These are phyloP conservation scores for Psidium guajava DNA, from an alignment of 345 rosid genomes.

Conservation along the genomic window DNA sequence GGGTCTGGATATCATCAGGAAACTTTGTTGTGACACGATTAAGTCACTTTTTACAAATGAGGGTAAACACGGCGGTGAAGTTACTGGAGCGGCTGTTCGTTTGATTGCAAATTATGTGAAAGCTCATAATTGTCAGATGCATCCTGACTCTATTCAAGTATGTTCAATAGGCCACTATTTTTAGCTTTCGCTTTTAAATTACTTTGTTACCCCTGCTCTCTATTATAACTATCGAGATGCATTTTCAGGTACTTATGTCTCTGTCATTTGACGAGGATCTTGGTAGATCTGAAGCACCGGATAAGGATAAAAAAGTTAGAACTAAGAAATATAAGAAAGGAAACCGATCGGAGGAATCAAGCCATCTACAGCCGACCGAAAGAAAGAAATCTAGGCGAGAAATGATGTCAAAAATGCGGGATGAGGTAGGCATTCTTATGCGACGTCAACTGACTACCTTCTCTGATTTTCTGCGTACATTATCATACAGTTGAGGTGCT, in stretches of 20 bases:
- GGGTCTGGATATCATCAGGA: constrained; percentile 23
- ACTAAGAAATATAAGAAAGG: constrained; percentile 48
- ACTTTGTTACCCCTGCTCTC: background rate
- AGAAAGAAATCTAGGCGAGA: constrained; percentile 66
- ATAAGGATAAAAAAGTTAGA: constrained; percentile 28
- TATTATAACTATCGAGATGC: background rate
- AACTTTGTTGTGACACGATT: constrained; percentile 62
- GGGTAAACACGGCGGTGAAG: constrained; percentile 88
- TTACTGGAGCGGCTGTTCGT: constrained; percentile 65
- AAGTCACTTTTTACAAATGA: constrained; percentile 74
- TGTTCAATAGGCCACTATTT: background rate
- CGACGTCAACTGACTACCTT: background rate
- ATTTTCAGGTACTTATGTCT: constrained; percentile 68
- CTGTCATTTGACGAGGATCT: constrained; percentile 79
- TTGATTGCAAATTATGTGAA: constrained; percentile 81
- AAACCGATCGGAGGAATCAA: constrained; percentile 42
- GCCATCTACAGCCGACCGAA: constrained; percentile 36
- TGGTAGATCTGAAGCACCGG: constrained; percentile 25
- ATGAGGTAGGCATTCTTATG: constrained; percentile 41
- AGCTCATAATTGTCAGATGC: constrained; percentile 69
- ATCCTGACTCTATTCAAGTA: constrained; percentile 84
- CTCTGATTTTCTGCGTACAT: background rate
- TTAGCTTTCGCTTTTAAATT: background rate
- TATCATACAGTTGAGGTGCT: background rate
- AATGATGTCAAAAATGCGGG: constrained; percentile 54